These are phyloP conservation scores for Aureobasidium sp. DNA, from an alignment of 2,329 filamentous ascomycete species.

Conservation along the genomic window DNA sequence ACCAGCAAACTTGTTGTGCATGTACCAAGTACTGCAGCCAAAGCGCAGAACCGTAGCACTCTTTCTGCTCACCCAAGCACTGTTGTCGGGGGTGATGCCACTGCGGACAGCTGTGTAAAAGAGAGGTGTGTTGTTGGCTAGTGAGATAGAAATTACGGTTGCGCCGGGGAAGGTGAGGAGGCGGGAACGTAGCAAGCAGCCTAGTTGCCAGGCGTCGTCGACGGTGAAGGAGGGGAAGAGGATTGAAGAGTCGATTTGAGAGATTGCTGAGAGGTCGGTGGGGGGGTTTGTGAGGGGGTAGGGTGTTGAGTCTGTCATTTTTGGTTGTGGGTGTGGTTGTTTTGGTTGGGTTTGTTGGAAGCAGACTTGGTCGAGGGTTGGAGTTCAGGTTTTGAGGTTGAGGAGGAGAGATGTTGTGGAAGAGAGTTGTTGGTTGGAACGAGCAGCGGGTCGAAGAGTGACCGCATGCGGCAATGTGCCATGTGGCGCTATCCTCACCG, in stretches of 20 bases:
- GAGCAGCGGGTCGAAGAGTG: not conserved
- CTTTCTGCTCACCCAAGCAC: constrained; percentile 55
- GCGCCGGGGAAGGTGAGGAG: constrained; percentile 48
- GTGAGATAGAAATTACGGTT: constrained; percentile 54
- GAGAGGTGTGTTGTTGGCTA: constrained; percentile 51
- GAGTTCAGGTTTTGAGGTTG: no score
- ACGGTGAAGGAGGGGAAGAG: constrained; percentile 49
- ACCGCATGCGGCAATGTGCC: not conserved
- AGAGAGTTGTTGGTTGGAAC: not conserved
- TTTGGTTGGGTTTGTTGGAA: not conserved
- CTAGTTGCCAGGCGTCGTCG: constrained; percentile 56
- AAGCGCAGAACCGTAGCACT: constrained; percentile 51
- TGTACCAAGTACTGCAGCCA: constrained; percentile 60
- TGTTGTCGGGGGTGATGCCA: constrained; percentile 57
- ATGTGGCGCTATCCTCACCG: not conserved
- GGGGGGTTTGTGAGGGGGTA: constrained; percentile 13
- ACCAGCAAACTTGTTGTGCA: constrained; percentile 57
- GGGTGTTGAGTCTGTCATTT: not conserved
- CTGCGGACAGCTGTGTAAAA: constrained; percentile 62
- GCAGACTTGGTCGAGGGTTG: not conserved
- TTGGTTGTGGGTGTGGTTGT: not conserved
- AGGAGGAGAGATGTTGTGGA: not conserved
- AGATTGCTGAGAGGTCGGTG: constrained; percentile 13
- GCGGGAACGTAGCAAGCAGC: constrained; percentile 54
- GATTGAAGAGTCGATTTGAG: constrained; percentile 32